Percentiles rank a stretch among this genome's conserved stretches.
Evolutionary conservation across 2,329 filamentous ascomycete genomes (phyloP).

Genomic region (Neocatenulostroma microsporum): DNA sequence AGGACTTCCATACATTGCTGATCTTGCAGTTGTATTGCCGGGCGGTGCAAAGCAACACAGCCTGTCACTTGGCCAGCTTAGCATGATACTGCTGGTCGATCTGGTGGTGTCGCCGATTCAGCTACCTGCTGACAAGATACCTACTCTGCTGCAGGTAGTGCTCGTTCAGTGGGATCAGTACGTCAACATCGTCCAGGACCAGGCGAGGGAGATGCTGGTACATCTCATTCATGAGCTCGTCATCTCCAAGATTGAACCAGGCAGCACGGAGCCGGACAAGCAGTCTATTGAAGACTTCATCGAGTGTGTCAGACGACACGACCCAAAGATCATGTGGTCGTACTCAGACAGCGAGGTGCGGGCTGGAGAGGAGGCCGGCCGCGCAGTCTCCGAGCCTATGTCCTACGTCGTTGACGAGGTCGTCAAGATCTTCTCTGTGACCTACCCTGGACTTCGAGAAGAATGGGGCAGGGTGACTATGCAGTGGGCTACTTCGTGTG

Average conservation of each 20-base stretch:
- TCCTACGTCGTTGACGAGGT: constrained; percentile 72
- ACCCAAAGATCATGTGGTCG: constrained; percentile 78
- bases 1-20: constrained; percentile 80
- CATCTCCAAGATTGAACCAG: constrained; percentile 68
- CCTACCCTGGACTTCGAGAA: constrained; percentile 79
- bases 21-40: constrained; percentile 69
- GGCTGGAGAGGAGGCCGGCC: constrained; percentile 53
- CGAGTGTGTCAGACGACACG: constrained; percentile 76
- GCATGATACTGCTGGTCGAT: constrained; percentile 88
- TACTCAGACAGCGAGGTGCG: constrained; percentile 89
- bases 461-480: constrained; percentile 85
- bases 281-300: constrained; percentile 78
- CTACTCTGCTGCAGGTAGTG: constrained; percentile 80
- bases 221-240: constrained; percentile 95
- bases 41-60: constrained; percentile 78
- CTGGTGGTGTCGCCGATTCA: constrained; percentile 89
- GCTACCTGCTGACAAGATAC: constrained; percentile 68
- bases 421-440: constrained; percentile 74
- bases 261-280: constrained; percentile 58
- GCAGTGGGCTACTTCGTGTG: constrained; percentile 94
- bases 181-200: constrained; percentile 86
- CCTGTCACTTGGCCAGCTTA: constrained; percentile 86
- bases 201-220: constrained; percentile 94
- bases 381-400: constrained; percentile 81
- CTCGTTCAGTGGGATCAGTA: constrained; percentile 97